A percentile compares a stretch with the other conserved stretches of the same genome.
Evolutionary conservation across 108 stramenopile species (phyloP).

Genomic region (Chaetoceros tenuissimus): DNA sequence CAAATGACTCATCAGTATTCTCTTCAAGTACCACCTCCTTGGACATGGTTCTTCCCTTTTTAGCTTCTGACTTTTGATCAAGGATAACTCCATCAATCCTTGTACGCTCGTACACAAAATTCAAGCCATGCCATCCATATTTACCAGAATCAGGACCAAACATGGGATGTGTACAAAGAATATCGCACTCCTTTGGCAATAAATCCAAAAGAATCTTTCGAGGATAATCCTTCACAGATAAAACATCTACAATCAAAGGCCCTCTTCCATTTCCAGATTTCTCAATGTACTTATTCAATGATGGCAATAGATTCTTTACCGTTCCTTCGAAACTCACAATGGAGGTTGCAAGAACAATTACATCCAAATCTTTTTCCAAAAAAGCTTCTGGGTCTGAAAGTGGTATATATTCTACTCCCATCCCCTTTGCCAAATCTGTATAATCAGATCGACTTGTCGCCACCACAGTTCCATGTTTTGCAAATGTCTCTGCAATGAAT

Average conservation of each 20-base stretch:
- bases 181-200: conserved; percentile 82
- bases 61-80: conserved; percentile 23
- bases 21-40: neutral
- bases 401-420: conserved; percentile 67
- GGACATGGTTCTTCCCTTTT: neutral
- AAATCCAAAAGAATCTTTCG: conserved; percentile 72
- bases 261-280: conserved; percentile 30
- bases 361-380: conserved; percentile 55
- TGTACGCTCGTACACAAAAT: conserved; percentile 93
- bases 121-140: conserved; percentile 87
- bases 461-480: conserved; percentile 40
- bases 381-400: conserved; percentile 52
- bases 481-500: conserved; percentile 85
- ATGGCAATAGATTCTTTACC: conserved; percentile 32
- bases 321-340: conserved; percentile 87
- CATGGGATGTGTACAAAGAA: conserved; percentile 99
- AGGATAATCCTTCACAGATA: conserved; percentile 95
- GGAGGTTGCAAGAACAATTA: conserved; percentile 67
- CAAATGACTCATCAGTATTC: conserved; percentile 6
- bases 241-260: conserved; percentile 91
- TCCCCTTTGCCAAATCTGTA: conserved; percentile 53
- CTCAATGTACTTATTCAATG: conserved; percentile 2
- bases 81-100: conserved; percentile 55
- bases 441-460: conserved; percentile 64
- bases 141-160: conserved; percentile 94